Evolutionary conservation across 179 eudicot genomes (phyloP).

Genomic region (Drosera spatulata): DNA sequence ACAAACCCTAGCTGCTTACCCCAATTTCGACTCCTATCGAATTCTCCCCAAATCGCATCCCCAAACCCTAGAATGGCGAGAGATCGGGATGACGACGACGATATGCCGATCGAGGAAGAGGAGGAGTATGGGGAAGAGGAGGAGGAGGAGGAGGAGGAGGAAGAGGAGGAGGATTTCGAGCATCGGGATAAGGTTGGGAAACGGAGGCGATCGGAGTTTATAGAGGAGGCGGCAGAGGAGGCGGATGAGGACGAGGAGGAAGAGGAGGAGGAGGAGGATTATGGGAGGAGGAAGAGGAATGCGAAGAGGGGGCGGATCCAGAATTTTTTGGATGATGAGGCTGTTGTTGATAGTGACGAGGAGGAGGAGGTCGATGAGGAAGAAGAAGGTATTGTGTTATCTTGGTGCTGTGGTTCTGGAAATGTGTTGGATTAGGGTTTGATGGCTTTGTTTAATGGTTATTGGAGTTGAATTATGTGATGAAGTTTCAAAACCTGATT

Average conservation of each 20-base stretch:
- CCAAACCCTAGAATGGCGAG: too few relatives aligned
- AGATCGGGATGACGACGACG: too few relatives aligned
- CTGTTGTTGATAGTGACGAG: slow-evolving; percentile 61
- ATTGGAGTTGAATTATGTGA: background rate
- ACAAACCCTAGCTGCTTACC: too few relatives aligned
- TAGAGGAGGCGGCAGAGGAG: too few relatives aligned
- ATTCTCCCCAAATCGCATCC: too few relatives aligned
- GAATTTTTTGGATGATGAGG: slow-evolving; percentile 65
- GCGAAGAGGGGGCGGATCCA: slow-evolving; percentile 22
- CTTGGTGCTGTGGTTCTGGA: background rate
- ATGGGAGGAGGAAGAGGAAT: slow-evolving; percentile 24
- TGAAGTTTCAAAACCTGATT: background rate
- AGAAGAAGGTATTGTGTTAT: slow-evolving; percentile 63
- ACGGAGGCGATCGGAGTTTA: too few relatives aligned
- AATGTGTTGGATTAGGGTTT: slow-evolving; percentile 2
- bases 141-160: too few relatives aligned
- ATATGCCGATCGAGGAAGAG: too few relatives aligned
- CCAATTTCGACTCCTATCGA: too few relatives aligned
- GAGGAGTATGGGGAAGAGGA: too few relatives aligned
- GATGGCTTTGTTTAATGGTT: background rate
- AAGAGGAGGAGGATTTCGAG: too few relatives aligned
- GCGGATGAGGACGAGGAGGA: slow-evolving; percentile 31
- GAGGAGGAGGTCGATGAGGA: slow-evolving; percentile 84
- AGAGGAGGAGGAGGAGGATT: slow-evolving; percentile 43
- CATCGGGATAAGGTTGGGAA: too few relatives aligned